A percentile compares a stretch with the other conserved stretches of the same genome.
Conservation (phyloP, 2,329 filamentous ascomycete species). For the Calycina marina region DNA sequence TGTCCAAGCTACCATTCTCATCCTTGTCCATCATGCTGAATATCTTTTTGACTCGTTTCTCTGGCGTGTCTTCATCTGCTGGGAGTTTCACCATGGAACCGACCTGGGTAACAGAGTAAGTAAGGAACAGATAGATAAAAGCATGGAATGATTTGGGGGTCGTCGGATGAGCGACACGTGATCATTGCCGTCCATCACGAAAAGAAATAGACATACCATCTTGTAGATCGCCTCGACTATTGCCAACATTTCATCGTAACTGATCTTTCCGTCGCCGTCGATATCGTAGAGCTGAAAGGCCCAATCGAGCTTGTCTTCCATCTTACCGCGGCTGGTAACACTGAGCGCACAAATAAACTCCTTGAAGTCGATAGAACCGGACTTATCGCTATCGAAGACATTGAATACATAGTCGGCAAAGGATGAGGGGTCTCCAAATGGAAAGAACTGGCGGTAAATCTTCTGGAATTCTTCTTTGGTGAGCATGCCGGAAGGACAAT, state of each 20-base stretch:
- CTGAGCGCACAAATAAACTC: slow-evolving; percentile 98
- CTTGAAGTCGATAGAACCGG: slow-evolving; percentile 96
- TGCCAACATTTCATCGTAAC: slow-evolving; percentile 96
- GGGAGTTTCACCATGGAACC: slow-evolving; percentile 98
- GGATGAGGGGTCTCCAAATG: slow-evolving; percentile 90
- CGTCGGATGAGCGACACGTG: too few species aligned
- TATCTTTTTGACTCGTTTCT: slow-evolving; percentile 96
- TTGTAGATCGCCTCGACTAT: slow-evolving; percentile 99
- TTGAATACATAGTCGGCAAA: slow-evolving; percentile 99
- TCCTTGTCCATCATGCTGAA: slow-evolving; percentile 99
- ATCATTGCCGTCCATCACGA: too few species aligned
- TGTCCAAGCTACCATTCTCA: slow-evolving; percentile 91
- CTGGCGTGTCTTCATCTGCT: slow-evolving; percentile 95
- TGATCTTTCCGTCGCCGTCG: slow-evolving; percentile 96
- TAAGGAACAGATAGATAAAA: background rate
- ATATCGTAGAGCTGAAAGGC: slow-evolving; percentile 99
- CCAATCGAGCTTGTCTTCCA: slow-evolving; percentile 99
- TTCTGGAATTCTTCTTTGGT: slow-evolving; percentile 99
- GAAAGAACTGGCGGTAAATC: slow-evolving; percentile 99
- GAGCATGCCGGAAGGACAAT: slow-evolving; percentile 92
- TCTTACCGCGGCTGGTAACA: slow-evolving; percentile 92
- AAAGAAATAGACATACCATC: slow-evolving; percentile 78
- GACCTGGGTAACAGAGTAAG: slow-evolving; percentile 41
- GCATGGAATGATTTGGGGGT: background rate
- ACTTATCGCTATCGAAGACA: slow-evolving; percentile 95